phyloP scores from a whole-genome alignment of 148 eudicot species.

The Spergularia bocconei region DNA sequence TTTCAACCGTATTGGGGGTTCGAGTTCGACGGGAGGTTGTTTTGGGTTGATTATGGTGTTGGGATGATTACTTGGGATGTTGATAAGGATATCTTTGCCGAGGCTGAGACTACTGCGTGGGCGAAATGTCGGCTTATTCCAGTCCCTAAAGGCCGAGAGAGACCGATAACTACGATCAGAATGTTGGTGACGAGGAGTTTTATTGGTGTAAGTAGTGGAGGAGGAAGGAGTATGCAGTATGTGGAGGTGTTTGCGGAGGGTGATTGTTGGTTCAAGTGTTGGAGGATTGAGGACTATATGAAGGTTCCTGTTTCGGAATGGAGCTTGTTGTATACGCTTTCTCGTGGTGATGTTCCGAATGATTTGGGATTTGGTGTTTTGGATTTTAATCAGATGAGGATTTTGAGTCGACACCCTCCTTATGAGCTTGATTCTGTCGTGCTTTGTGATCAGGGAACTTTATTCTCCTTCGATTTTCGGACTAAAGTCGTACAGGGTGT shows the following conservation, averaged over 20 bases:
- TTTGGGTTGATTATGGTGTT: too few species aligned
- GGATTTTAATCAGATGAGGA: too few species aligned
- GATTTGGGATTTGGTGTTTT: background rate
- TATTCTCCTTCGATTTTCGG: background rate
- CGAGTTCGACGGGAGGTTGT: background rate
- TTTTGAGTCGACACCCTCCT: background rate
- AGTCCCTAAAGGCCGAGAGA: background rate
- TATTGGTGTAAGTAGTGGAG: background rate
- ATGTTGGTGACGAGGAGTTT: background rate
- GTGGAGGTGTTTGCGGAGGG: background rate
- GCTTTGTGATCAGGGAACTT: background rate
- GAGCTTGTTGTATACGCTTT: background rate
- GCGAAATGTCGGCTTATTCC: background rate
- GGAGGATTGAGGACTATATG: background rate
- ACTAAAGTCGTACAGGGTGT: background rate
- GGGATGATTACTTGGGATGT: too few species aligned
- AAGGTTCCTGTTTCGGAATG: background rate
- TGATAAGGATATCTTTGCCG: background rate
- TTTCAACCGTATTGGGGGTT: background rate
- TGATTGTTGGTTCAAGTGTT: background rate
- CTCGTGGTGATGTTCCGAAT: background rate
- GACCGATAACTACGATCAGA: background rate
- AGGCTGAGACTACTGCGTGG: background rate
- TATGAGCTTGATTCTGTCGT: slow-evolving; percentile 1
- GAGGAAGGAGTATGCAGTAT: background rate